Evolutionary conservation across 306 rosid species (phyloP).

Genomic region (Cyamopsis tetragonoloba): DNA sequence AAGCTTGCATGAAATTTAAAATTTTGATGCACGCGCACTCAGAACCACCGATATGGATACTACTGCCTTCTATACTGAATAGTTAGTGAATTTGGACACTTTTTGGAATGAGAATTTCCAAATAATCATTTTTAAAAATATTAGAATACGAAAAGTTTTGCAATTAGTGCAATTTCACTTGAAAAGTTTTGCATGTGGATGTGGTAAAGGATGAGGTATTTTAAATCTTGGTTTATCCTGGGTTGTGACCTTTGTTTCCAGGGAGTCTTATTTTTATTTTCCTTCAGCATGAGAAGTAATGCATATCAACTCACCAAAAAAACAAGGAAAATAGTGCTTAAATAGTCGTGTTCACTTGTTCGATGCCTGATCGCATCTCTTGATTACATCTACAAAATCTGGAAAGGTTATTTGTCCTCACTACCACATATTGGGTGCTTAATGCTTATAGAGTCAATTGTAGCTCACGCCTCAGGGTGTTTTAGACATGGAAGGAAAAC

Average conservation of each 20-base stretch:
- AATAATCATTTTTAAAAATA: not conserved
- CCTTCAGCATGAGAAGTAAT: not conserved
- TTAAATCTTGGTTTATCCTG: not conserved
- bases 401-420: conserved; percentile 1
- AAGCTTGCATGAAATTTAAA: not conserved
- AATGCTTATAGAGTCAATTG: not conserved
- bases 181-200: no score
- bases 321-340: not conserved
- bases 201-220: not conserved
- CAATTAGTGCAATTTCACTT: no score
- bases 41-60: not conserved
- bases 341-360: not conserved
- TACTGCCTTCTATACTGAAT: not conserved
- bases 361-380: not conserved
- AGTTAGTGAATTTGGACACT: not conserved
- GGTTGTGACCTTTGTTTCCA: conserved; percentile 4
- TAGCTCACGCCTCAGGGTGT: not conserved
- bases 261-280: not conserved
- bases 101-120: not conserved
- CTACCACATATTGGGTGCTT: conserved; percentile 3
- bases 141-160: no score
- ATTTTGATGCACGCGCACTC: not conserved
- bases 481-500: not conserved
- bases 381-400: not conserved
- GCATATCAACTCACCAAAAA: not conserved